Base-by-base conservation (phyloP, 1,284 basidiomycete species). In the Omphalotus olearius region DNA sequence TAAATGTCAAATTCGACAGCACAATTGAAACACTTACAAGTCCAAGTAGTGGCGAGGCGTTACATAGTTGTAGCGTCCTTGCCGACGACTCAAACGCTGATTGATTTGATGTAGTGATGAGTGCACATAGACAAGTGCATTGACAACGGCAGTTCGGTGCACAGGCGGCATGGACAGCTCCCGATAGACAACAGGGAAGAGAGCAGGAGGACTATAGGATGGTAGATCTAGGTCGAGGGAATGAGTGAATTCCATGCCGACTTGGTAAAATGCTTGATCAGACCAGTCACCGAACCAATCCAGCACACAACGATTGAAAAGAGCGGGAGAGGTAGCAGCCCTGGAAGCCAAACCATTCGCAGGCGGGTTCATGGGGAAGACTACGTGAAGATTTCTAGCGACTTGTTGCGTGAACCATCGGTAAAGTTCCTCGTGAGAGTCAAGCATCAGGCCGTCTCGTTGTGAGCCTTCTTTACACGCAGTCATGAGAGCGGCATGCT, bases 271-370 rank as follows among this genome's bases (percentile, higher is more conserved):
- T 0, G 95, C 94, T 65, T 97, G 93, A 61, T 96, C 93, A 6
- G 94, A 93, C 95, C 95, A 98, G 66, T 97, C 93, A 37, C 95
- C 94, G 61, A 98, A 98, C 95, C 95, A 98, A 68, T 98, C 94
- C 53, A 98, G 78, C 4, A 98, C 95, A 66, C 95, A 98, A 73
- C 95, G 87, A 72, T 98, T 98, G 83, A 98, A 98, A 62, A 98
- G 75, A 14, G 95, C 95, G 4, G 97, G 97, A 1, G 95, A 98
- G 0, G 97, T 98, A 0, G 97, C 96, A 6, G 95, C 97, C 52
- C 95, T 84, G 16, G 93, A 93, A 5, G 94, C 95, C 14, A 98
- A 79, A 4, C 94, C 95, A 53, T 95, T 94, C 62, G 93, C 90
- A 0, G 97, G 96, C 26, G 97, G 97, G 62, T 99, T 99, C 97